Percentiles rank a stretch among this genome's conserved stretches.
Evolutionary conservation across 768 basidiomycete species (phyloP).

Genomic region (Calocybe cyanea): DNA sequence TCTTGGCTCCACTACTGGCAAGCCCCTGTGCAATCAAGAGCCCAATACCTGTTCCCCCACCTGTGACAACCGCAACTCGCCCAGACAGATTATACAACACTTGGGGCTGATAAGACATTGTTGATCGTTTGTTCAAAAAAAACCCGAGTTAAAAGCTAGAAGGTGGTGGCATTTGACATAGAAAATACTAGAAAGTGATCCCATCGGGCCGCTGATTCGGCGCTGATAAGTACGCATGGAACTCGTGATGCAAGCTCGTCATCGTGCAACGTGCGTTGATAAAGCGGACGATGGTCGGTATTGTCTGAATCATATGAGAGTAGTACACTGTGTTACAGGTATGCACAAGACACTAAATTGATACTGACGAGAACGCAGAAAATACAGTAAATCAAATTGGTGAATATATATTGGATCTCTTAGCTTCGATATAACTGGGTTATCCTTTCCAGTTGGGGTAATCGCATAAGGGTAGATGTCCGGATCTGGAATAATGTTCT

Average conservation of each 20-base stretch:
- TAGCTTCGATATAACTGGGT: not conserved
- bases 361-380: not conserved
- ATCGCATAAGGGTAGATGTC: slow-evolving; percentile 2
- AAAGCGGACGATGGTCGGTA: too few relatives aligned
- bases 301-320: not conserved
- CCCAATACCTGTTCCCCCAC: slow-evolving; percentile 51
- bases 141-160: slow-evolving; percentile 1
- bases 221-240: too few relatives aligned
- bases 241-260: too few relatives aligned
- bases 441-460: slow-evolving; percentile 5
- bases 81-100: slow-evolving; percentile 50
- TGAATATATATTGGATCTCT: not conserved
- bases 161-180: not conserved
- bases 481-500: slow-evolving; percentile 5
- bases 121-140: slow-evolving; percentile 9
- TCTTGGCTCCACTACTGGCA: slow-evolving; percentile 74
- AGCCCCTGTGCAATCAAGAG: slow-evolving; percentile 70
- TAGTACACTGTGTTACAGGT: not conserved
- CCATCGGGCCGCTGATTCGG: too few relatives aligned
- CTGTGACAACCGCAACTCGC: slow-evolving; percentile 53
- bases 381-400: too few relatives aligned
- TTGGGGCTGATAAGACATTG: slow-evolving; percentile 31
- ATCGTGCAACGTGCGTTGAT: too few relatives aligned
- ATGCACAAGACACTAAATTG: not conserved
- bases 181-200: too few relatives aligned